Percentiles rank a stretch among this genome's conserved stretches.
phyloP scores from a whole-genome alignment of 2,329 filamentous ascomycete genomes.

The Exophiala mesophila region DNA sequence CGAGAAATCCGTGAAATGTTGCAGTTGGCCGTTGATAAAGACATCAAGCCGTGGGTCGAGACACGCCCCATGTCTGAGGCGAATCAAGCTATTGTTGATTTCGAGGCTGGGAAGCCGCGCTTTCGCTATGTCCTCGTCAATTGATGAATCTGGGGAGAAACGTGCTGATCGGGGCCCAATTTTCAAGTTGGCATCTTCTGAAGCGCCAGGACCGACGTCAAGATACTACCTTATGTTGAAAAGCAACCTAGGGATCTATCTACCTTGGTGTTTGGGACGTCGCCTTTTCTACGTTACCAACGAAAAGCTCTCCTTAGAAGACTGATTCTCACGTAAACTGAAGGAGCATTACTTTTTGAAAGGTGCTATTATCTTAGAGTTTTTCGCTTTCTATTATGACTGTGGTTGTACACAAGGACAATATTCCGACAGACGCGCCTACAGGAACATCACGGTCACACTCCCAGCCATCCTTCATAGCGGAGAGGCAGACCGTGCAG shows the following conservation, averaged over 20 bases:
- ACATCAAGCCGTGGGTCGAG: constrained; percentile 42
- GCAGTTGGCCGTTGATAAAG: constrained; percentile 40
- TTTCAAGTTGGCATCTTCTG: too few species aligned
- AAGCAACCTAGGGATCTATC: too few species aligned
- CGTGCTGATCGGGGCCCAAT: too few species aligned
- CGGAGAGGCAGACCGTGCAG: constrained; percentile 13
- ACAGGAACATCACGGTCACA: background rate
- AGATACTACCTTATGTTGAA: too few species aligned
- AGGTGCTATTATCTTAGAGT: background rate
- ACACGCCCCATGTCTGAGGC: constrained; percentile 41
- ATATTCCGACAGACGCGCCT: background rate
- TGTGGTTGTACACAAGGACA: background rate
- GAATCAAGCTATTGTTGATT: constrained; percentile 41
- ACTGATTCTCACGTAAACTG: background rate
- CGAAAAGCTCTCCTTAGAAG: background rate
- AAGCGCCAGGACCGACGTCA: too few species aligned
- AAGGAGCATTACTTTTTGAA: background rate
- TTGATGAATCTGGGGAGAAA: too few species aligned
- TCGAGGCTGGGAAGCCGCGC: constrained; percentile 43
- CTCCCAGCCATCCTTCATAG: constrained; percentile 4
- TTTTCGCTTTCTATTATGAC: background rate
- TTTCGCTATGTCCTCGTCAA: constrained; percentile 46
- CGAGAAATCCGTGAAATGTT: constrained; percentile 44
- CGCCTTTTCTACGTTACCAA: background rate
- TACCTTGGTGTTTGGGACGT: too few species aligned